phyloP scores from a whole-genome alignment of 1,284 basidiomycete species.

The Heimioporus retisporus region DNA sequence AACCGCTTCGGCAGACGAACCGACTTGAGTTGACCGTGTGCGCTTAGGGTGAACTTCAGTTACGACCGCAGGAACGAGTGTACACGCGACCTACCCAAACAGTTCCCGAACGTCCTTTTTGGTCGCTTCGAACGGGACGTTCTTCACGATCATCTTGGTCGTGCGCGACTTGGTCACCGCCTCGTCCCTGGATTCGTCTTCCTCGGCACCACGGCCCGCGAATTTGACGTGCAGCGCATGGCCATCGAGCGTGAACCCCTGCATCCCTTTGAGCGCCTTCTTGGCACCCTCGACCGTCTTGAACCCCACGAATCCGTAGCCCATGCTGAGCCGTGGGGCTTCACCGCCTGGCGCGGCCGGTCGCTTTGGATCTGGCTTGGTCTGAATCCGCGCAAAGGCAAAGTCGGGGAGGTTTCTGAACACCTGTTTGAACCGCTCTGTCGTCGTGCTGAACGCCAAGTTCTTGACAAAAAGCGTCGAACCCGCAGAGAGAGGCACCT shows the following conservation, averaged over 20 bases:
- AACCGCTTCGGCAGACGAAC: slow-evolving; percentile 91
- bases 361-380: slow-evolving; percentile 88
- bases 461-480: slow-evolving; percentile 97
- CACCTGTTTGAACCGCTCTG: slow-evolving; percentile 74
- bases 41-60: slow-evolving; percentile 51
- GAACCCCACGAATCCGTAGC: slow-evolving; percentile 98
- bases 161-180: slow-evolving; percentile 63
- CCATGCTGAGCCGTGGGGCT: slow-evolving; percentile 81
- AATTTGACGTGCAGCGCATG: slow-evolving; percentile 90
- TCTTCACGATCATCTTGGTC: slow-evolving; percentile 97
- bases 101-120: slow-evolving; percentile 93
- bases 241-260: slow-evolving; percentile 90
- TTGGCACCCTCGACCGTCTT: slow-evolving; percentile 79
- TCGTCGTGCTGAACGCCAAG: slow-evolving; percentile 90
- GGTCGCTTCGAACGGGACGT: slow-evolving; percentile 96
- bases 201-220: slow-evolving; percentile 86
- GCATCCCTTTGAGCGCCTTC: slow-evolving; percentile 82
- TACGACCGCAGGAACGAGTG: background rate
- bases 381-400: slow-evolving; percentile 92
- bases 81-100: slow-evolving; percentile 72
- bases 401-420: slow-evolving; percentile 89
- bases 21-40: slow-evolving; percentile 94
- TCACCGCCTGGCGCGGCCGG: slow-evolving; percentile 58
- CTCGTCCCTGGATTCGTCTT: slow-evolving; percentile 58
- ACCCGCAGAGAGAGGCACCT: slow-evolving; percentile 68